phyloP scores from a whole-genome alignment of 2,329 filamentous ascomycete species.

The Diplodia corticola region DNA sequence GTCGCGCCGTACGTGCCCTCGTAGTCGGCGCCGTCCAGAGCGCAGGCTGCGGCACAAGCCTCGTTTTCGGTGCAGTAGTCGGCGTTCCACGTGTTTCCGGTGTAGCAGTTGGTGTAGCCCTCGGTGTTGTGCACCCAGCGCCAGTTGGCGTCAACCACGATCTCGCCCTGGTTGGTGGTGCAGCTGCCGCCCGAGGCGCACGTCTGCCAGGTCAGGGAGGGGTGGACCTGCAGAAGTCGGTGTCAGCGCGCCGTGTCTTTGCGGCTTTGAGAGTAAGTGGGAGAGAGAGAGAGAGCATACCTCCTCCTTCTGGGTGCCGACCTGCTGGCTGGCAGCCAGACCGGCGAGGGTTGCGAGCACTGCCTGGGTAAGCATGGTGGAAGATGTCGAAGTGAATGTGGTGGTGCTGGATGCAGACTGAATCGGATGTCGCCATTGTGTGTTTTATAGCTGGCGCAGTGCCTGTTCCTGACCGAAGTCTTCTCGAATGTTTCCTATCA shows the following conservation, averaged over 20 bases:
- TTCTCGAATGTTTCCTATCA: not conserved
- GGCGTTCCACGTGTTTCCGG: conserved; percentile 46
- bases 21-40: conserved; percentile 58
- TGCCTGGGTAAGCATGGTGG: conserved; percentile 40
- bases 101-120: conserved; percentile 49
- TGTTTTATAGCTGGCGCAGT: not conserved
- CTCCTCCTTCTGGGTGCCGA: conserved; percentile 51
- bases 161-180: conserved; percentile 52
- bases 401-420: conserved; percentile 1
- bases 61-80: conserved; percentile 47
- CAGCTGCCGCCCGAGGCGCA: conserved; percentile 56
- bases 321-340: conserved; percentile 52
- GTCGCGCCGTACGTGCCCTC: conserved; percentile 48
- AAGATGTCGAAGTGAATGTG: not conserved
- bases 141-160: conserved; percentile 62
- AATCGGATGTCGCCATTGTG: conserved; percentile 2
- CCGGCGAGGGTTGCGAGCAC: conserved; percentile 40
- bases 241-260: not conserved
- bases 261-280: conserved; percentile 24
- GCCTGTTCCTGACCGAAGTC: conserved; percentile 10
- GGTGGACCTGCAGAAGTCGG: conserved; percentile 43
- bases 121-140: conserved; percentile 53
- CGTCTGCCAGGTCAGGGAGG: conserved; percentile 54
- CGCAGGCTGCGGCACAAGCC: conserved; percentile 53
- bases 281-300: not conserved